These are phyloP conservation scores for Fusarium globosum DNA, from an alignment of 2,329 filamentous ascomycete species.

Conservation along the genomic window DNA sequence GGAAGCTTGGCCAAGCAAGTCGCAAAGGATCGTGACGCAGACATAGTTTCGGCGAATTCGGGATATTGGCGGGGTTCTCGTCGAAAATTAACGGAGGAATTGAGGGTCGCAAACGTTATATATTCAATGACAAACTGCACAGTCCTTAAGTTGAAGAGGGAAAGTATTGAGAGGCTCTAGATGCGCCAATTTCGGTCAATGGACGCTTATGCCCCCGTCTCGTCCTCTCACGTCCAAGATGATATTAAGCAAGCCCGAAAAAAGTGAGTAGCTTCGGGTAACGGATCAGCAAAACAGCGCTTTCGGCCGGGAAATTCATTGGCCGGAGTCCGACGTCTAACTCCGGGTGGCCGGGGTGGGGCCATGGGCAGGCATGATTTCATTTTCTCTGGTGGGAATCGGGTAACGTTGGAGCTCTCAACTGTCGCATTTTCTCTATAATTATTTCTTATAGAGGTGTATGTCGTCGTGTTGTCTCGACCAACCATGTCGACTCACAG, in stretches of 20 bases:
- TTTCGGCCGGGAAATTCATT: slow-evolving; percentile 52
- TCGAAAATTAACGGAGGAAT: slow-evolving; percentile 13
- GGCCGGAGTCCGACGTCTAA: slow-evolving; percentile 45
- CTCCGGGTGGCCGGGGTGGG: slow-evolving; percentile 40
- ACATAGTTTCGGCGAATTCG: slow-evolving; percentile 44
- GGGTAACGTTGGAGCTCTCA: slow-evolving; percentile 19
- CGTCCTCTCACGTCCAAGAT: slow-evolving; percentile 49
- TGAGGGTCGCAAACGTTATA: slow-evolving; percentile 1
- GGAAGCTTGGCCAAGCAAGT: slow-evolving; percentile 50
- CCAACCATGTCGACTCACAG: slow-evolving; percentile 57
- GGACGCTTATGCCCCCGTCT: slow-evolving; percentile 39
- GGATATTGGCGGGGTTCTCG: slow-evolving; percentile 15
- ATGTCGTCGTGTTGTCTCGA: slow-evolving; percentile 43
- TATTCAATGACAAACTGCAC: slow-evolving; percentile 5
- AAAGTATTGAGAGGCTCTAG: slow-evolving; percentile 24
- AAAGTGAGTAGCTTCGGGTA: slow-evolving; percentile 45
- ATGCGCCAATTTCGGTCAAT: slow-evolving; percentile 46
- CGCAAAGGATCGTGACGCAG: slow-evolving; percentile 49
- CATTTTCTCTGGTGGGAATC: slow-evolving; percentile 46
- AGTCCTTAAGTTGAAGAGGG: slow-evolving; percentile 12
- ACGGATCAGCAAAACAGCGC: slow-evolving; percentile 28
- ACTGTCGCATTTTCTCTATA: slow-evolving; percentile 35
- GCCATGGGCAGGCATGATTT: slow-evolving; percentile 45
- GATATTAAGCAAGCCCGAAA: slow-evolving; percentile 46
- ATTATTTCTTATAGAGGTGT: slow-evolving; percentile 25